Base-by-base conservation (phyloP, 352 stramenopile genomes). In the Pythium aquatile region DNA sequence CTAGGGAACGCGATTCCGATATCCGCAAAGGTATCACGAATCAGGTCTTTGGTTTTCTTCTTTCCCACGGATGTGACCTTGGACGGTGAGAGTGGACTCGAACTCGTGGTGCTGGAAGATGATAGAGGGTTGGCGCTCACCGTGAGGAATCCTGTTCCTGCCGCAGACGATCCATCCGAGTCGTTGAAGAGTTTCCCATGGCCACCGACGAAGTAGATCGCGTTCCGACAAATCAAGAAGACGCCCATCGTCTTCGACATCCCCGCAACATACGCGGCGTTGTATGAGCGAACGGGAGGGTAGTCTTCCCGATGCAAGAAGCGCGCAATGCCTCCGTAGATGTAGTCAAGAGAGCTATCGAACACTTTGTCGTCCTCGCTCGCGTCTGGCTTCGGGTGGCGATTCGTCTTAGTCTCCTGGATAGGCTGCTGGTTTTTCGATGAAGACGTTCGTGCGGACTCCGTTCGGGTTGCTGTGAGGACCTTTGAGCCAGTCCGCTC, bases 231-330 rank as follows among this genome's bases (percentile, higher is more conserved):
- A 9, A 93, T 39, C 10, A 82, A 48, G 14, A 90, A 85, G 2
- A 93, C 66, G 14, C 85, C 85, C 13, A 69, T 64, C 3, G 66
- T 79, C 61, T 79, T 87, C 7, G 70, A 66, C 79, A 93, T 90
- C 17, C 82, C 83, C 40, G 57, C 64, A 11, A 93, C 75, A 47
- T 85, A 83, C 9, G 66, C 69, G 13, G 78, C 82, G 33, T 83
- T 89, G 53, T 81, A 91, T 28, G 78, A 85, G 3, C 66, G 73
- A 1, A 87, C 58, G 1, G 85, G 85, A 42, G 82, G 76, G 28
- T 87, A 85, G 55, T 93, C 85, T 11, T 89, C 78, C 14, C 73
- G 74, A 26, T 76, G 74, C 16, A 93, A 58, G 55, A 91, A 91
- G 0, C 83, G 79, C 58, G 82, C 72, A 20, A 91, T 76, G 20